phyloP scores from a whole-genome alignment of 495 filamentous ascomycete genomes.

The Daldinia childiae region DNA sequence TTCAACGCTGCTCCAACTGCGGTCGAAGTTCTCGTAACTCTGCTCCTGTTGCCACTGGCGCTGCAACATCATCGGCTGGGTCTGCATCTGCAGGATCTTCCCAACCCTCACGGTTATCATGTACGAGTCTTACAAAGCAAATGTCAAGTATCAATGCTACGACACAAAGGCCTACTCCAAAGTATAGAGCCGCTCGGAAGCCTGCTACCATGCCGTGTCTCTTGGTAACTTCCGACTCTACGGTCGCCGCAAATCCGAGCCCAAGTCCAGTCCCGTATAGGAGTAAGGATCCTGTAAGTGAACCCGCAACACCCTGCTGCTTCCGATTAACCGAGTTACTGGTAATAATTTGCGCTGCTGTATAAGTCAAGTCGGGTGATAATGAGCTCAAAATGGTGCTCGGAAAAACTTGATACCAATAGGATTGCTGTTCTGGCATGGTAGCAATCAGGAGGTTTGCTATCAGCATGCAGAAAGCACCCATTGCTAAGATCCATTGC shows the following conservation, averaged over 20 bases:
- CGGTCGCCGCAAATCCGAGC: background rate
- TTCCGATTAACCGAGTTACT: background rate
- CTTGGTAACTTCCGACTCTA: background rate
- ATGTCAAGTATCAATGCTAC: background rate
- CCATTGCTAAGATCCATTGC: constrained; percentile 63
- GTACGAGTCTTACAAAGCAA: background rate
- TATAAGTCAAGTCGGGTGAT: background rate
- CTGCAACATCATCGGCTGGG: background rate
- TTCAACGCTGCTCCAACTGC: background rate
- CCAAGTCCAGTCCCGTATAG: background rate
- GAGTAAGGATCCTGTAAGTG: constrained; percentile 1
- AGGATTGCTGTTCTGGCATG: constrained; percentile 58
- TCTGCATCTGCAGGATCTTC: background rate
- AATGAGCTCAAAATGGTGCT: background rate
- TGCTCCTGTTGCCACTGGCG: background rate
- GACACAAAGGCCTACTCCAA: background rate
- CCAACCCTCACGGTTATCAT: background rate
- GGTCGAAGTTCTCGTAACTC: background rate
- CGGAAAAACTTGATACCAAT: constrained; percentile 57
- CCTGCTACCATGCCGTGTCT: background rate
- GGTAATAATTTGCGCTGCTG: background rate
- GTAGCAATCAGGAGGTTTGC: constrained; percentile 57
- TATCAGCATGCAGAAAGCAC: constrained; percentile 51
- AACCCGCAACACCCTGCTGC: background rate
- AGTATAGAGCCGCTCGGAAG: background rate